Conservation (phyloP, 164 flowering plant species). For the Magnolia changhungtana region DNA sequence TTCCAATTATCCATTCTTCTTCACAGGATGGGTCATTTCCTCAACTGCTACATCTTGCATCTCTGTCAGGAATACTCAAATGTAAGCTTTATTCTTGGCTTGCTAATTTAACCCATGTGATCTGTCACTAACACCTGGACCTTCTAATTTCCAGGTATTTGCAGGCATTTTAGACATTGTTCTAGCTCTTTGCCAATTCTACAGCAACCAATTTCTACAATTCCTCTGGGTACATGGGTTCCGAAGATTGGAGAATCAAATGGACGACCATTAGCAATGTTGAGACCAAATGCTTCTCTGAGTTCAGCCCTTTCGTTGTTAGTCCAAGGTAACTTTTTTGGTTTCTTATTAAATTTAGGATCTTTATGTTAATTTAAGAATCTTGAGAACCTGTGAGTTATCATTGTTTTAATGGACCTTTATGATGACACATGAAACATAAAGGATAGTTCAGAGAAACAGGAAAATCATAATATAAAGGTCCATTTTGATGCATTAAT, state of each 20-base stretch:
- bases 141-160: conserved; percentile 52
- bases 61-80: conserved; percentile 85
- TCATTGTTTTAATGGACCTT: not conserved
- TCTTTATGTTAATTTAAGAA: not conserved
- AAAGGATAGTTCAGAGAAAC: too few relatives aligned
- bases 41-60: conserved; percentile 84
- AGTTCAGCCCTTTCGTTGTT: conserved; percentile 69
- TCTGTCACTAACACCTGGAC: conserved; percentile 19
- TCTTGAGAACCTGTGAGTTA: not conserved
- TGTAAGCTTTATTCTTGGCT: conserved; percentile 40
- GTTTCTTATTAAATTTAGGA: not conserved
- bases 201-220: conserved; percentile 45
- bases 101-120: not conserved
- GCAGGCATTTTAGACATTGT: conserved; percentile 70
- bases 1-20: conserved; percentile 71
- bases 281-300: conserved; percentile 79
- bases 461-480: too few relatives aligned
- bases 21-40: conserved; percentile 75
- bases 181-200: conserved; percentile 46
- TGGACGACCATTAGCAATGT: conserved; percentile 63
- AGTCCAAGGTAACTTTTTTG: conserved; percentile 55
- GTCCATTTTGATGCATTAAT: too few relatives aligned
- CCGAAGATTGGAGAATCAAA: conserved; percentile 74
- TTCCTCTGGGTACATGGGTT: conserved; percentile 93
- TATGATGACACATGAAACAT: too few relatives aligned